Evolutionary conservation across 2,329 filamentous ascomycete species (phyloP).

Genomic region (Cladosporium sp.): DNA sequence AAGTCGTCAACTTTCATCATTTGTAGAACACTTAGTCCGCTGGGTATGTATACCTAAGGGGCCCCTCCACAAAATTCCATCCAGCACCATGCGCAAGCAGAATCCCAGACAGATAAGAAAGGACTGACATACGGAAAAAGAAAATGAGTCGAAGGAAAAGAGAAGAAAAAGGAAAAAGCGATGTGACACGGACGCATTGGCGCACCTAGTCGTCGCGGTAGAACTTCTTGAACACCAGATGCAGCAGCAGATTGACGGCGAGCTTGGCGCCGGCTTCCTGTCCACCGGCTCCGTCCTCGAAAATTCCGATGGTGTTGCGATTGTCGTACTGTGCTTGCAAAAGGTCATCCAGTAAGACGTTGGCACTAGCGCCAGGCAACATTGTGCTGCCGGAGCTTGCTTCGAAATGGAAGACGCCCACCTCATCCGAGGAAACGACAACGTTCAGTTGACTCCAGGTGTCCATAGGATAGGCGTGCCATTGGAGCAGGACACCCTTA

Average conservation of each 20-base stretch:
- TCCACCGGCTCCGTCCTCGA: slow-evolving; percentile 46
- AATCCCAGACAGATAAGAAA: not conserved
- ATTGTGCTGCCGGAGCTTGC: slow-evolving; percentile 89
- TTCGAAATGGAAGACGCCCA: slow-evolving; percentile 90
- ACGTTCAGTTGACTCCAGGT: slow-evolving; percentile 92
- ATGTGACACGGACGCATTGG: not conserved
- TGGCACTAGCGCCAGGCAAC: slow-evolving; percentile 86
- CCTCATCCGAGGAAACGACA: slow-evolving; percentile 89
- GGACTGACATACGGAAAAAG: not conserved
- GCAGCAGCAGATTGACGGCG: slow-evolving; percentile 94
- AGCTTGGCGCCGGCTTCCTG: slow-evolving; percentile 58
- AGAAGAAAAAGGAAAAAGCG: not conserved
- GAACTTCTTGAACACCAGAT: slow-evolving; percentile 98
- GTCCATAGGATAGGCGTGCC: slow-evolving; percentile 74
- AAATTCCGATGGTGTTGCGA: slow-evolving; percentile 91
- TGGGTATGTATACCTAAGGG: slow-evolving; percentile 10
- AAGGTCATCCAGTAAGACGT: slow-evolving; percentile 86
- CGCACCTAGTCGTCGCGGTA: slow-evolving; percentile 52
- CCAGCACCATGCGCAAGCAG: not conserved
- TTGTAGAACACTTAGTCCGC: slow-evolving; percentile 1
- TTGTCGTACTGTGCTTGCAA: slow-evolving; percentile 97
- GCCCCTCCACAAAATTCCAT: not conserved
- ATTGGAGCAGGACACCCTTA: slow-evolving; percentile 90
- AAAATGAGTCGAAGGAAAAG: not conserved
- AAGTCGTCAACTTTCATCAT: slow-evolving; percentile 13